Evolutionary conservation across 495 filamentous ascomycete species (phyloP).

Genomic region (Penicillium coprophilum): DNA sequence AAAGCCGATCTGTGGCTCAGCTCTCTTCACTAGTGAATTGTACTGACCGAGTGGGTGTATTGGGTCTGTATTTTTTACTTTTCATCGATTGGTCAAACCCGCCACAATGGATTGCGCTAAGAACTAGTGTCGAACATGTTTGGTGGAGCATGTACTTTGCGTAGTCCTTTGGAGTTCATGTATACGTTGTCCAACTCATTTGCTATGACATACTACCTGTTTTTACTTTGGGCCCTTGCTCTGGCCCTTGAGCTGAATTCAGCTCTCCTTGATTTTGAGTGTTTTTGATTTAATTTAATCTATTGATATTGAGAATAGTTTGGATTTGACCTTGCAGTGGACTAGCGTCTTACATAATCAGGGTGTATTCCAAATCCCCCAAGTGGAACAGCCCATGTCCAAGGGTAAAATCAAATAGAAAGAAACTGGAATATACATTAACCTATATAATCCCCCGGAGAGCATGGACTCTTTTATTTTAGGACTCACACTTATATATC

Average conservation of each 20-base stretch:
- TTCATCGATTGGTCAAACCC: neutral
- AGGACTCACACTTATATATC: neutral
- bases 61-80: neutral
- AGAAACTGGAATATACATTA: constrained; percentile 1
- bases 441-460: constrained; percentile 4
- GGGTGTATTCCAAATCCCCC: constrained; percentile 13
- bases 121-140: constrained; percentile 18
- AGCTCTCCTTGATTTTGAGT: neutral
- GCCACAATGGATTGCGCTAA: constrained; percentile 15
- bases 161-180: no score
- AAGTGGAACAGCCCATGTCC: neutral
- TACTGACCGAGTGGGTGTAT: constrained; percentile 5
- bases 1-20: constrained; percentile 21
- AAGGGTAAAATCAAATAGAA: constrained; percentile 20
- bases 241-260: neutral
- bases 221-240: neutral
- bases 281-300: neutral
- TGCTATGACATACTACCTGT: constrained; percentile 17
- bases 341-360: constrained; percentile 15
- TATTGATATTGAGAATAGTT: neutral
- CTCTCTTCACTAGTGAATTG: constrained; percentile 3
- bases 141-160: no score
- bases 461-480: neutral
- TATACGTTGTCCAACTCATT: no score
- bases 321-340: neutral